phyloP scores from a whole-genome alignment of 2,329 filamentous ascomycete genomes.

The Gnomoniopsis sp. region DNA sequence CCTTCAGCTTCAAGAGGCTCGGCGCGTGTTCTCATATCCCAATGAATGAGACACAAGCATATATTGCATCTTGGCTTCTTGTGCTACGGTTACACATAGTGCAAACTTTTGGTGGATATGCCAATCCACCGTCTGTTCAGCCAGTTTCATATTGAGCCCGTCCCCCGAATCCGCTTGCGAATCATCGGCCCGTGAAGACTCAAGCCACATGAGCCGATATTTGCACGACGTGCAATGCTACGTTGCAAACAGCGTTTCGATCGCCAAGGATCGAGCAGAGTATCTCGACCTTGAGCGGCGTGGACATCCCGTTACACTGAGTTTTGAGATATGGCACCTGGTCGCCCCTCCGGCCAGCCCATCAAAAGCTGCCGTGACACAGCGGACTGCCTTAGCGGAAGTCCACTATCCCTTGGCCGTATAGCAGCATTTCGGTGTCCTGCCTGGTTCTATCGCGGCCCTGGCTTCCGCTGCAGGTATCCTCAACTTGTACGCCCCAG shows the following conservation, averaged over 20 bases:
- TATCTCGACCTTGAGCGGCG: neutral
- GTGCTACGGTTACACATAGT: conserved; percentile 6
- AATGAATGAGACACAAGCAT: conserved; percentile 3
- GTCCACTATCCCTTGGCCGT: neutral
- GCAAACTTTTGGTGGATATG: conserved; percentile 3
- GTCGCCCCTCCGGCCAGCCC: neutral
- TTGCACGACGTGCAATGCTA: conserved; percentile 1
- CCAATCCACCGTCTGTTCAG: neutral
- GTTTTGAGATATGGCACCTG: neutral
- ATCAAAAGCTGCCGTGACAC: conserved; percentile 4
- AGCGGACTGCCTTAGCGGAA: neutral
- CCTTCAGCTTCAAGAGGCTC: neutral
- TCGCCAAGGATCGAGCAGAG: neutral
- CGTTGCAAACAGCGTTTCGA: neutral
- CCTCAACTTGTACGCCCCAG: neutral
- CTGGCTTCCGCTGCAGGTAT: conserved; percentile 1
- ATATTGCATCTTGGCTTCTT: conserved; percentile 6
- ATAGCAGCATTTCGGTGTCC: neutral
- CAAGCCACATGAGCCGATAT: conserved; percentile 2
- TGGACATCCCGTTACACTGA: neutral
- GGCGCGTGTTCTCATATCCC: neutral
- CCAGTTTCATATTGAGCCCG: conserved; percentile 10
- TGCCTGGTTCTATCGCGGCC: neutral
- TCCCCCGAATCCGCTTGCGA: neutral
- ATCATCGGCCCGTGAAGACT: conserved; percentile 11